Evolutionary conservation across 768 basidiomycete species (phyloP).

Genomic region (Phanerochaete sordida): DNA sequence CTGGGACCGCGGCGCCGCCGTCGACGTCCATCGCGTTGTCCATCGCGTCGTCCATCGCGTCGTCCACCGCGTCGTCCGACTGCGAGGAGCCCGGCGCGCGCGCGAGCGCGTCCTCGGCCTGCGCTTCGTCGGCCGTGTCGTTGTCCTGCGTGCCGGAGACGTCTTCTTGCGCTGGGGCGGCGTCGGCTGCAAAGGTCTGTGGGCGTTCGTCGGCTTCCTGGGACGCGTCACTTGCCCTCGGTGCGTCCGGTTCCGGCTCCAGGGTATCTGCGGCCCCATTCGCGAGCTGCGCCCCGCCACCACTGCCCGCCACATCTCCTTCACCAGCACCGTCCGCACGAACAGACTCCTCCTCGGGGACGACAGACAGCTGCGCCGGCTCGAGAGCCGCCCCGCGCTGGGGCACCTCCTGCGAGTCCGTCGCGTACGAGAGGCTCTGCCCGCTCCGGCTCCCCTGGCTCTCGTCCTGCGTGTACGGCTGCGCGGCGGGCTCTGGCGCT

Average conservation of each 20-base stretch:
- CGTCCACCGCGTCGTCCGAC: not conserved
- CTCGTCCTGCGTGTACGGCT: not conserved
- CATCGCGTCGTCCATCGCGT: no score
- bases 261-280: no score
- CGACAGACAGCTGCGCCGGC: not conserved
- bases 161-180: no score
- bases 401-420: not conserved
- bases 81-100: not conserved
- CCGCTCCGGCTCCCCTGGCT: not conserved
- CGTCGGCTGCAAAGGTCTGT: no score
- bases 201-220: no score
- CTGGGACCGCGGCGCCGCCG: no score
- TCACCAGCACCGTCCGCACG: not conserved
- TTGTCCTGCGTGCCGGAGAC: not conserved
- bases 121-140: not conserved
- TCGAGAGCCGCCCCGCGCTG: not conserved
- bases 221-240: no score
- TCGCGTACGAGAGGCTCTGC: not conserved
- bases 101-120: not conserved
- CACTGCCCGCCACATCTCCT: no score
- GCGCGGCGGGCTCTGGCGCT: not conserved
- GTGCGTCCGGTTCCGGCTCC: no score
- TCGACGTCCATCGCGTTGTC: not conserved
- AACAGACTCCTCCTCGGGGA: no score
- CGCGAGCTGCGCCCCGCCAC: no score